Percentiles rank a stretch among this genome's conserved stretches.
These are phyloP conservation scores for Blumeria hordei DNA, from an alignment of 2,329 filamentous ascomycete species.

Conservation along the genomic window DNA sequence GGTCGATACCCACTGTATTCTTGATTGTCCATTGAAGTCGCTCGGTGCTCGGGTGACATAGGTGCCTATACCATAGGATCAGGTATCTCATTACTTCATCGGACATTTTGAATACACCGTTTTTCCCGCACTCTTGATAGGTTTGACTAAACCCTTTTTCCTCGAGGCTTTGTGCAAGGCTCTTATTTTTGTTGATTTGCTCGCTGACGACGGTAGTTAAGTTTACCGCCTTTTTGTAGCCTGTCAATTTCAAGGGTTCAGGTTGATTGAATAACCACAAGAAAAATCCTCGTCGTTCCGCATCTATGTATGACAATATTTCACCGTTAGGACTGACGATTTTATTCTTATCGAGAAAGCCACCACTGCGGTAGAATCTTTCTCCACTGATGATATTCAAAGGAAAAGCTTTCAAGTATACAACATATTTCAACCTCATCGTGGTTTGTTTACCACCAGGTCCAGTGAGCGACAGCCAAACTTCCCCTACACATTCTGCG, in stretches of 20 bases:
- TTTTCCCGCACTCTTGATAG: neutral
- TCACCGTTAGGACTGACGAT: neutral
- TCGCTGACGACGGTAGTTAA: neutral
- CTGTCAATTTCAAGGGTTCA: neutral
- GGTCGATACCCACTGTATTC: neutral
- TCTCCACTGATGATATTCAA: neutral
- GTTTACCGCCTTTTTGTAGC: neutral
- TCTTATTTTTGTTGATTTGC: neutral
- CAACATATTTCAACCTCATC: neutral
- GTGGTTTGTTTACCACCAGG: neutral
- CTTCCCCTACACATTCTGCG: neutral
- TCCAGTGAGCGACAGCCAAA: neutral
- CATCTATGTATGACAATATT: neutral
- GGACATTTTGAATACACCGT: neutral
- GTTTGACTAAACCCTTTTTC: neutral
- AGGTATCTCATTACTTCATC: neutral
- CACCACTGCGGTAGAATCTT: neutral
- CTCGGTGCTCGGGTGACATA: neutral
- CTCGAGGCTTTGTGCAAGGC: neutral
- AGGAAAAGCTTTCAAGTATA: neutral
- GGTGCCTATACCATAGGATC: neutral
- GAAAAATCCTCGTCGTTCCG: neutral
- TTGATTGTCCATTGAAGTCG: neutral
- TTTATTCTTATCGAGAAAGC: neutral
- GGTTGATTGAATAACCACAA: neutral